Base-by-base conservation (phyloP, 2,329 filamentous ascomycete genomes). In the Beauveria varroae region DNA sequence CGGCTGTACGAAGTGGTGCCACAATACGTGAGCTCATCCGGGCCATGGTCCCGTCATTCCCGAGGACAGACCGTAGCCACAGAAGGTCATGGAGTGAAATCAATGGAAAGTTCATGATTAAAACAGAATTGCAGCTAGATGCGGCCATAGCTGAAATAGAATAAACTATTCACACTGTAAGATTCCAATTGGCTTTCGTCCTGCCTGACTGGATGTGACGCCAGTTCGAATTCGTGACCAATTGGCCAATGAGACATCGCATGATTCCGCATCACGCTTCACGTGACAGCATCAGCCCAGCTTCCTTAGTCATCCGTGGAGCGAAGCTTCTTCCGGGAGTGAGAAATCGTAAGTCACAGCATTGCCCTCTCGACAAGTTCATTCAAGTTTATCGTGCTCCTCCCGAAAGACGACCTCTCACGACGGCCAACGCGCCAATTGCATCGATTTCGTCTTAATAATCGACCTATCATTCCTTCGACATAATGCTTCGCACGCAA, bases 401-500 rank as follows among this genome's bases (percentile, higher is more conserved):
- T 65, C 64, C 65, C 65, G 62, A 40, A 63, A 63, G 58, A 65
- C 57, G 54, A 50, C 37, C 59, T 54, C 37, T 57, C 60, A 59
- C 63, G 57, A 60, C 62, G 55, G 63, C 62, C 65, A 63, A 66
- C 64, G 67, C 67, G 64, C 64, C 74, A 75, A 76, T 76, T 74
- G 72, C 70, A 68, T 64, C 62, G 57, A 61, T 58, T 63, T 64
- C 60, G 62, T 46, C 53, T 52, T 58, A 49, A 53, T n/a, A 58
- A 30, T 62, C 61, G 47, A 52, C 60, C 55, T 55, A 22, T 49
- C 63, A 64, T 3, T n/a, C 34, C 34, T 8, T 10, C 64, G 62
- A 64, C 70, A 78, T 70, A 67, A 84, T 84, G 82, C 76, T 84
- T 75, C 81, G 82, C 75, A 79, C 80, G 69, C 74, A 77, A 67